A percentile compares a stretch with the other conserved stretches of the same genome.
These are phyloP conservation scores for Pythium guiyangense DNA, from an alignment of 352 stramenopile species.

Conservation along the genomic window DNA sequence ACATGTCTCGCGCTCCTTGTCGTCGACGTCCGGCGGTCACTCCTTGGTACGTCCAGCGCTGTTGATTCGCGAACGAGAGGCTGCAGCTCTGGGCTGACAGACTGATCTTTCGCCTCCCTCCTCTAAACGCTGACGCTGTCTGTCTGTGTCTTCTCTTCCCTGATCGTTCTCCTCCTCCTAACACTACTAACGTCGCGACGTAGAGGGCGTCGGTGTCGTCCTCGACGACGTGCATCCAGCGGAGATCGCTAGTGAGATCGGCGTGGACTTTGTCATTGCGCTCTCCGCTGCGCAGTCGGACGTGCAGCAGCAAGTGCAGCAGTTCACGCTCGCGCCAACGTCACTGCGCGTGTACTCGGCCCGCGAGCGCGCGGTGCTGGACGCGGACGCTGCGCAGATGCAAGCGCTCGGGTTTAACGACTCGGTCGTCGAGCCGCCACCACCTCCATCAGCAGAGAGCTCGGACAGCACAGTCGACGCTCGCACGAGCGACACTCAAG, in stretches of 20 bases:
- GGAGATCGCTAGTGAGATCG: slow-evolving; percentile 29
- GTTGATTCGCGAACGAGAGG: neutral
- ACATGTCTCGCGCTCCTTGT: slow-evolving; percentile 32
- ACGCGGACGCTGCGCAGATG: slow-evolving; percentile 3
- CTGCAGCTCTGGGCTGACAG: neutral
- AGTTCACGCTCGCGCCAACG: slow-evolving; percentile 31
- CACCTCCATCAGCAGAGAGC: neutral
- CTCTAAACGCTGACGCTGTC: neutral
- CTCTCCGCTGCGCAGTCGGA: slow-evolving; percentile 42
- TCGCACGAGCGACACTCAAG: neutral
- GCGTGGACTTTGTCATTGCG: slow-evolving; percentile 46
- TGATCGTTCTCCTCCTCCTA: neutral
- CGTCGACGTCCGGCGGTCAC: slow-evolving; percentile 27
- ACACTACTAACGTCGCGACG: neutral
- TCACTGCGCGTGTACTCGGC: slow-evolving; percentile 47
- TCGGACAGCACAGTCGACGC: neutral
- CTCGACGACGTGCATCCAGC: slow-evolving; percentile 56
- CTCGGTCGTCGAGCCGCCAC: slow-evolving; percentile 6
- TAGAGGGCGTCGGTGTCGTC: slow-evolving; percentile 53
- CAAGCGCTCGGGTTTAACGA: slow-evolving; percentile 30
- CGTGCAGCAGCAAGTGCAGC: slow-evolving; percentile 21
- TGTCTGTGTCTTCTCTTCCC: neutral
- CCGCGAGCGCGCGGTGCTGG: slow-evolving; percentile 42
- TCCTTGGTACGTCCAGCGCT: slow-evolving; percentile 25
- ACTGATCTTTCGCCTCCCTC: neutral